Percentiles rank a stretch among this genome's conserved stretches.
phyloP scores from a whole-genome alignment of 257 asterid genomes.

The Primulina huaijiensis region DNA sequence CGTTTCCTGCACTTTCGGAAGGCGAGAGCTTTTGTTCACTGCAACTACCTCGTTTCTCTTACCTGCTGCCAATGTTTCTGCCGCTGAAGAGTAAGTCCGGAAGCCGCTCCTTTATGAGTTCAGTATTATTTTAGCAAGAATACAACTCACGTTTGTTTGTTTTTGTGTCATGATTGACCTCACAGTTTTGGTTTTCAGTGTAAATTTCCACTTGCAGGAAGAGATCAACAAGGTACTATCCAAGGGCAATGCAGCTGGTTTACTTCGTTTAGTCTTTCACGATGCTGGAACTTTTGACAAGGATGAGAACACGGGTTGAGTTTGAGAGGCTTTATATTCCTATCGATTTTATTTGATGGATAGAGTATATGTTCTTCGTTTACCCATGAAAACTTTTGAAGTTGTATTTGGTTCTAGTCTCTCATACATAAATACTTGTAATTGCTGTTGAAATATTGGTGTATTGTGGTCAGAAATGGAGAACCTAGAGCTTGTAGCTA shows the following conservation, averaged over 20 bases:
- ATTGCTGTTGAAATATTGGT: background rate
- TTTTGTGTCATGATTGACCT: constrained; percentile 22
- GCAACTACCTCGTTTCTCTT: constrained; percentile 51
- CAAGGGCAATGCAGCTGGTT: constrained; percentile 79
- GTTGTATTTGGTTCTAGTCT: background rate
- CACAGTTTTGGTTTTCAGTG: constrained; percentile 37
- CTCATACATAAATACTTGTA: background rate
- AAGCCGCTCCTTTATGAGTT: constrained; percentile 9
- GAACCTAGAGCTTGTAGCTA: background rate
- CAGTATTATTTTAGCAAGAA: background rate
- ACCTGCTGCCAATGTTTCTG: constrained; percentile 31
- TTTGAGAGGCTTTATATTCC: constrained; percentile 11
- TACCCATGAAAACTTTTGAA: background rate
- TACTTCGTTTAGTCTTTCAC: constrained; percentile 89
- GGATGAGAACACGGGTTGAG: constrained; percentile 53
- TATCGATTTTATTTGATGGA: background rate
- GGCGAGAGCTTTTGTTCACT: constrained; percentile 55
- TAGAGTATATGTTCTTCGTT: background rate
- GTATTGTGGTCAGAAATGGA: background rate
- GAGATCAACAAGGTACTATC: constrained; percentile 67
- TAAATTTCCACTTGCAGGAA: constrained; percentile 42
- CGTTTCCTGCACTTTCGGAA: constrained; percentile 29
- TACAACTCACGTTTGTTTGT: background rate
- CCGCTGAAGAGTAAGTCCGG: constrained; percentile 50
- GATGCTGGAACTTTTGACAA: constrained; percentile 92